These are phyloP conservation scores for Daedaleopsis nitida DNA, from an alignment of 768 basidiomycete species.

Conservation along the genomic window DNA sequence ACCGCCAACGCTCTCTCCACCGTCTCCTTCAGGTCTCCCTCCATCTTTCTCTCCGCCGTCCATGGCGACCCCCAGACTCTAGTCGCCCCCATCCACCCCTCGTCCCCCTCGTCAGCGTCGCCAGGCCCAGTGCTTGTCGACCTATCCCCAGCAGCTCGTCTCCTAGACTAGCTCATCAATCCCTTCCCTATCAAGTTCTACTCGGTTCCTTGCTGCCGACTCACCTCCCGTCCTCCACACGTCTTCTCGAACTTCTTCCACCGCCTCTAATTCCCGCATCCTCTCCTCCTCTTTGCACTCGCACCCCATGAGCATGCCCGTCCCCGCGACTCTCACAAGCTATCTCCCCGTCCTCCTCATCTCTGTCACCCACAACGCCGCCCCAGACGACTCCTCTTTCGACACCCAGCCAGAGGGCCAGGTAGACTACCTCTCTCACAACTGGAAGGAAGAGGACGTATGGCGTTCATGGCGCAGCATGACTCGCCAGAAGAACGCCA, in stretches of 20 bases:
- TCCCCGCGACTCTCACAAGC: conserved; percentile 38
- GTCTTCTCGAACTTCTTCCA: conserved; percentile 1
- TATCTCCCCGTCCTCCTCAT: conserved; percentile 72
- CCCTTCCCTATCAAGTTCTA: conserved; percentile 2
- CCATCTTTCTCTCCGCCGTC: conserved; percentile 5
- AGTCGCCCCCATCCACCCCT: neutral
- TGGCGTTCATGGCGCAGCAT: conserved; percentile 99
- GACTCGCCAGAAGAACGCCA: conserved; percentile 98
- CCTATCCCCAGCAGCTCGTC: neutral
- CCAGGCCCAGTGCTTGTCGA: conserved; percentile 13
- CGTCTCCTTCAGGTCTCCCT: neutral
- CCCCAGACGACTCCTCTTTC: conserved; percentile 77
- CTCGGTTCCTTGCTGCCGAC: conserved; percentile 12
- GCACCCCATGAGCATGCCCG: conserved; percentile 23
- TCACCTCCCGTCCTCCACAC: conserved; percentile 5
- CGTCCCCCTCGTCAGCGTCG: neutral
- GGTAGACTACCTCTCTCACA: conserved; percentile 97
- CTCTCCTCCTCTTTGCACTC: neutral
- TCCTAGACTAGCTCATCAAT: conserved; percentile 6
- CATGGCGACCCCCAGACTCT: conserved; percentile 14
- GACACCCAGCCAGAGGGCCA: conserved; percentile 87
- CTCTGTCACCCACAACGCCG: conserved; percentile 55
- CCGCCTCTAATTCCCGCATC: neutral
- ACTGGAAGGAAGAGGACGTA: conserved; percentile 98
- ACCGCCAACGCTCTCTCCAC: conserved; percentile 9